These are phyloP conservation scores for Cerioporus squamosus DNA, from an alignment of 1,284 basidiomycete species.

Conservation along the genomic window DNA sequence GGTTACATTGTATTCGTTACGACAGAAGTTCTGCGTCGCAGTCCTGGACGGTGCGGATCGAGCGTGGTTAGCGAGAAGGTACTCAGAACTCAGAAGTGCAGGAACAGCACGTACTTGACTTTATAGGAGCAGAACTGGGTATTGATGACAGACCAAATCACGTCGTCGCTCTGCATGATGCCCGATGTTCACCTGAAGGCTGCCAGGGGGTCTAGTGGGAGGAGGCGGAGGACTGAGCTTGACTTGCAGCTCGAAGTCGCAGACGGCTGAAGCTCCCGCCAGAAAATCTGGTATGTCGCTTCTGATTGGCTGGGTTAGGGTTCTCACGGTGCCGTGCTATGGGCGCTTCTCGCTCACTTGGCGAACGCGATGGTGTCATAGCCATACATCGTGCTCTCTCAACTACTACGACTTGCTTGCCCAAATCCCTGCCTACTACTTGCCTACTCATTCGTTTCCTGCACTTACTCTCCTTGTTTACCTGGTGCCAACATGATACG, in stretches of 20 bases:
- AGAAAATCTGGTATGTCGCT: slow-evolving; percentile 25
- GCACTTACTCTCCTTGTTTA: background rate
- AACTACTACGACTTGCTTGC: no score
- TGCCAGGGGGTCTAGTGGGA: background rate
- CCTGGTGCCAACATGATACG: slow-evolving; percentile 4
- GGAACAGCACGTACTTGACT: slow-evolving; percentile 78
- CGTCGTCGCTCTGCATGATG: slow-evolving; percentile 89
- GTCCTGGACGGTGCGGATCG: slow-evolving; percentile 58
- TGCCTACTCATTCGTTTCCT: background rate
- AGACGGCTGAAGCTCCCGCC: background rate
- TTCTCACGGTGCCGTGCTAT: slow-evolving; percentile 9
- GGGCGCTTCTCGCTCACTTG: background rate
- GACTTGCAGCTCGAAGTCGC: background rate
- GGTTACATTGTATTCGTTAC: slow-evolving; percentile 98
- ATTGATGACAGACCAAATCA: slow-evolving; percentile 95
- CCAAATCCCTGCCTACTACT: background rate
- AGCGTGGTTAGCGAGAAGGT: background rate
- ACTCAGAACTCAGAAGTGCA: background rate
- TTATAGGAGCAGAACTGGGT: slow-evolving; percentile 96
- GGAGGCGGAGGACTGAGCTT: background rate
- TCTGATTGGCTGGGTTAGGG: slow-evolving; percentile 14
- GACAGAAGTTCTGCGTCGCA: slow-evolving; percentile 94
- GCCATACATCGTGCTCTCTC: background rate
- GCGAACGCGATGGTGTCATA: background rate
- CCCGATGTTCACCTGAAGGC: background rate